Base-by-base conservation (phyloP, 345 rosid genomes). In the Jatropha curcas region DNA sequence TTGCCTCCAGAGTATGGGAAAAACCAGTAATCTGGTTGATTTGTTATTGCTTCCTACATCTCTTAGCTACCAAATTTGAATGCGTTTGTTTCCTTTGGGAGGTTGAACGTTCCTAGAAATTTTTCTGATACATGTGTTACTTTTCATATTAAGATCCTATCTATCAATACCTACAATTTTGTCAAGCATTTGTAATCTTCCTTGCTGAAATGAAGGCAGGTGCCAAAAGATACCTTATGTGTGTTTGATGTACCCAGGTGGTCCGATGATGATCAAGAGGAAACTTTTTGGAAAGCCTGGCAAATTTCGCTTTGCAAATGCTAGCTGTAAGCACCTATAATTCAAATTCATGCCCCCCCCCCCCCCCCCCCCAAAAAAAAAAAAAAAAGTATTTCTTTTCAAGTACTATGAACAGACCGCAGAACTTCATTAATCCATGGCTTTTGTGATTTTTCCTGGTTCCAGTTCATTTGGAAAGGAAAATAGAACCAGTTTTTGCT, bases 211-310 rank as follows among this genome's bases (percentile, higher is more conserved):
- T 17, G 19, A 60, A 1, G 3, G 39, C 25, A 48, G 50, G 28
- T 30, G 74, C 73, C n/a, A 65, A 31, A 27, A 28, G 60, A 25
- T 55, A 24, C 20, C 25, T 66, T 59, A 50, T 59, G 37, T n/a
- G n/a, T 58, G 9, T 50, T 74, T 71, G 48, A 62, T 74, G 53
- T 77, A 51, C 35, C 71, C 84, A 89, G 84, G 33, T 86, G 81
- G 70, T 78, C 82, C 28, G 88, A 83, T 69, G 86, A 84, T 70
- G 88, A 87, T 77, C 85, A 70, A 16, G 88, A 87, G 68, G 91
- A n/a, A 87, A 46, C 82, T 87, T 45, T 69, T 84, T n/a, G n/a
- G 50, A 84, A 73, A 22, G 89, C 89, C 71, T n/a, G n/a, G 89
- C 86, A 30, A 81, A 77, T 27, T 85, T 57, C 66, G 85, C 89